phyloP scores from a whole-genome alignment of 208 protist genomes.

The Strigomonas culicis region DNA sequence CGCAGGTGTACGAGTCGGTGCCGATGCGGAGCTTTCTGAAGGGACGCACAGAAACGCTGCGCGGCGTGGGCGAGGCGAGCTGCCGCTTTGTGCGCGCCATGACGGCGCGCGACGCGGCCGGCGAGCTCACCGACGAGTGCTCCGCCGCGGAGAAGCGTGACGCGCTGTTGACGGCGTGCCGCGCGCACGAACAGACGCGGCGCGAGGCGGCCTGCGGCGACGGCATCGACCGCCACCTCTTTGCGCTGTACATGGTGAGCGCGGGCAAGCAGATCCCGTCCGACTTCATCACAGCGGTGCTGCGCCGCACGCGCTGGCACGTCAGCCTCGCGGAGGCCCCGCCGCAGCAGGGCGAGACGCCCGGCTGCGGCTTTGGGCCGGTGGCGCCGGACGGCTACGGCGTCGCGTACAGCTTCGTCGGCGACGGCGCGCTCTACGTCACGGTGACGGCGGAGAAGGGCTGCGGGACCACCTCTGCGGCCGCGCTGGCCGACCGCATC shows the following conservation, averaged over 20 bases:
- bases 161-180: conserved; percentile 42
- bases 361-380: conserved; percentile 84
- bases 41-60: conserved; percentile 81
- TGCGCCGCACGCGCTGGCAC: conserved; percentile 67
- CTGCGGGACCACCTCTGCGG: conserved; percentile 34
- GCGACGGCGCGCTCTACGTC: conserved; percentile 66
- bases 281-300: conserved; percentile 53
- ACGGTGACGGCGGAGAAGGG: conserved; percentile 75
- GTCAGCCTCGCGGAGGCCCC: conserved; percentile 52
- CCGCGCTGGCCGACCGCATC: conserved; percentile 37
- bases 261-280: conserved; percentile 41
- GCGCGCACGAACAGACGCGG: conserved; percentile 43
- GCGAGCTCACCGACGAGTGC: conserved; percentile 6
- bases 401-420: conserved; percentile 84
- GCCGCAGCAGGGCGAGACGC: conserved; percentile 39
- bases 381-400: conserved; percentile 84
- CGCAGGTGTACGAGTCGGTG: conserved; percentile 72
- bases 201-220: conserved; percentile 65
- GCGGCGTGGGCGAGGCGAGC: conserved; percentile 46
- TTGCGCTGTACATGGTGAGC: conserved; percentile 80
- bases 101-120: conserved; percentile 5
- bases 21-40: conserved; percentile 54
- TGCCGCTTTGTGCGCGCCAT: conserved; percentile 56
- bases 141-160: conserved; percentile 21
- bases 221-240: conserved; percentile 86